Conservation (phyloP, 2,329 filamentous ascomycete species). For the Clarireedia monteithiana region DNA sequence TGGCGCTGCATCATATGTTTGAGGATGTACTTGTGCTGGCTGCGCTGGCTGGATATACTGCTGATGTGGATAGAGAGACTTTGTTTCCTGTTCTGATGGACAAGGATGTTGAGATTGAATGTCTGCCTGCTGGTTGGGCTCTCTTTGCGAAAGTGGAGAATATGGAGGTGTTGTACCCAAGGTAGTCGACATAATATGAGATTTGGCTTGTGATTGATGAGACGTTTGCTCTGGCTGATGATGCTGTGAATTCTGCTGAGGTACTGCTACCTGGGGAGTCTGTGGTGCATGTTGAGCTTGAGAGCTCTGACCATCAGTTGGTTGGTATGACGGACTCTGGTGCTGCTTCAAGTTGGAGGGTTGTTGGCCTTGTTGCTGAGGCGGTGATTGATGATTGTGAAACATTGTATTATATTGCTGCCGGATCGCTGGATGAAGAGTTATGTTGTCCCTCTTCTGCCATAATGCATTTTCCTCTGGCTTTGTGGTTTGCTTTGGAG, state of each 20-base stretch:
- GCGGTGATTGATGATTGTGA: slow-evolving; percentile 12
- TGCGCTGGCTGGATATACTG: slow-evolving; percentile 16
- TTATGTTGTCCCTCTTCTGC: slow-evolving; percentile 22
- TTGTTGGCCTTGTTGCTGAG: slow-evolving; percentile 2
- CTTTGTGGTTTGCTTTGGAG: slow-evolving; percentile 8
- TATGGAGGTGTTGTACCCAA: slow-evolving; percentile 6
- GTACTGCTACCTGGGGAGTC: not conserved
- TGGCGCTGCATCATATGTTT: not conserved
- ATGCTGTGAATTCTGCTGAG: not conserved
- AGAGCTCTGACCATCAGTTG: not conserved
- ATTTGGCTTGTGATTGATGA: not conserved
- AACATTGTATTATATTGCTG: slow-evolving; percentile 26
- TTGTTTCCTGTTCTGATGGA: slow-evolving; percentile 5
- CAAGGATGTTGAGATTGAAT: slow-evolving; percentile 3
- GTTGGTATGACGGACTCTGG: not conserved
- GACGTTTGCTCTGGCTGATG: not conserved
- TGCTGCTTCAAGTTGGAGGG: not conserved
- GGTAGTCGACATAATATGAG: not conserved
- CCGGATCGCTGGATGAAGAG: slow-evolving; percentile 34
- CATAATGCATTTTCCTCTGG: slow-evolving; percentile 9
- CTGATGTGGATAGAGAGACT: slow-evolving; percentile 22
- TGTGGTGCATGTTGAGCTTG: not conserved
- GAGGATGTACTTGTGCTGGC: not conserved
- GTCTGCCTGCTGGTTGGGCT: slow-evolving; percentile 1
- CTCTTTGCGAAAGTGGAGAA: slow-evolving; percentile 1